Percentiles rank a stretch among this genome's conserved stretches.
These are phyloP conservation scores for Saturnispora kantuleensis DNA, from an alignment of 805 yeast genomes.

Conservation along the genomic window DNA sequence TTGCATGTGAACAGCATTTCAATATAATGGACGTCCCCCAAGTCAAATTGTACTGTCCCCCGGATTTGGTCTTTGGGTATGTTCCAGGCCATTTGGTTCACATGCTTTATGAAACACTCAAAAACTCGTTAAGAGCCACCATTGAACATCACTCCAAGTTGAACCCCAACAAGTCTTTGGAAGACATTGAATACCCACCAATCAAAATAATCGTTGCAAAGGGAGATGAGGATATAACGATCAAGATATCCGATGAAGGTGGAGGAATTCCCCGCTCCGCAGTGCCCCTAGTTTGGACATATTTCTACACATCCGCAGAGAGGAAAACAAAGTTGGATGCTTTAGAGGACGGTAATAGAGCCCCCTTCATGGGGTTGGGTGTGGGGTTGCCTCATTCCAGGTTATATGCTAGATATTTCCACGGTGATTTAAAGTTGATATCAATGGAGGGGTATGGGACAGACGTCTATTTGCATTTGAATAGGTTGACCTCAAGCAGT, in stretches of 20 bases:
- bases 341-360: conserved; percentile 30
- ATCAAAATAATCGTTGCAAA: conserved; percentile 80
- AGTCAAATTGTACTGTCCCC: conserved; percentile 67
- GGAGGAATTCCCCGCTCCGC: conserved; percentile 87
- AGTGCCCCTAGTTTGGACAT: conserved; percentile 82
- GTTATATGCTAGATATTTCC: conserved; percentile 80
- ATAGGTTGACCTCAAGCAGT: conserved; percentile 60
- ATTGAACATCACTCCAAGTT: conserved; percentile 66
- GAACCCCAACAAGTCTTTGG: conserved; percentile 38
- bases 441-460: conserved; percentile 95
- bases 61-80: conserved; percentile 74
- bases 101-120: conserved; percentile 81
- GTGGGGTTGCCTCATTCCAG: conserved; percentile 84
- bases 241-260: conserved; percentile 86
- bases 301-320: conserved; percentile 80
- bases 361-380: conserved; percentile 93
- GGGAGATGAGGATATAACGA: conserved; percentile 84
- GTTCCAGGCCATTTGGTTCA: conserved; percentile 91
- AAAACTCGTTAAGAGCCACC: conserved; percentile 81
- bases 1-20: conserved; percentile 85
- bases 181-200: conserved; percentile 69
- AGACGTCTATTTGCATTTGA: conserved; percentile 80
- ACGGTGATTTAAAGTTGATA: conserved; percentile 79
- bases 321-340: conserved; percentile 40
- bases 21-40: conserved; percentile 81